Conservation (phyloP, 306 rosid genomes). For the Carpinus viminea region DNA sequence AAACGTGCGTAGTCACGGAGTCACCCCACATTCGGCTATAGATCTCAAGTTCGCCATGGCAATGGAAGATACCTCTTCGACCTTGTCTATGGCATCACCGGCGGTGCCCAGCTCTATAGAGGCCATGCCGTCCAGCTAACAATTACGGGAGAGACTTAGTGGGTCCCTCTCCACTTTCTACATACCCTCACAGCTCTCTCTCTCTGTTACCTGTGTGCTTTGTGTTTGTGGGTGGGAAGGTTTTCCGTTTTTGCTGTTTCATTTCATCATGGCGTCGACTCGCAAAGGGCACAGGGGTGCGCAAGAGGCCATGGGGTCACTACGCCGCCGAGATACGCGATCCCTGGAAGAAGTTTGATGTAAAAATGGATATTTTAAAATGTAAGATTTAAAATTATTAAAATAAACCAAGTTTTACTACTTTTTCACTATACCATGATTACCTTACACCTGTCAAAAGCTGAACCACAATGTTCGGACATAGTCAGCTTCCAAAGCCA, state of each 20-base stretch:
- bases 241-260: too few species aligned
- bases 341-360: conserved; percentile 71
- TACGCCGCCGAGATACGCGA: conserved; percentile 98
- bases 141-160: conserved; percentile 81
- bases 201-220: neutral
- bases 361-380: too few species aligned
- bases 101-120: too few species aligned
- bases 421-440: neutral
- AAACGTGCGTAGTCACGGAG: too few species aligned
- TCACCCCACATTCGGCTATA: too few species aligned
- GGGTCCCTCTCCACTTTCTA: conserved; percentile 54
- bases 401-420: too few species aligned
- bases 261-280: conserved; percentile 57
- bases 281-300: conserved; percentile 78
- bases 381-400: too few species aligned
- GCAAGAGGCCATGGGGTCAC: conserved; percentile 98
- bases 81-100: too few species aligned
- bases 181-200: neutral
- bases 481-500: conserved; percentile 1
- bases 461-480: conserved; percentile 14
- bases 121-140: conserved; percentile 75
- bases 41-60: too few species aligned
- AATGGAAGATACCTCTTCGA: too few species aligned
- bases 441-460: conserved; percentile 38
- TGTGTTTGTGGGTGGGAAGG: too few species aligned